Conservation (phyloP, 202 grass and related monocot genomes). For the Saccharum hybrid region DNA sequence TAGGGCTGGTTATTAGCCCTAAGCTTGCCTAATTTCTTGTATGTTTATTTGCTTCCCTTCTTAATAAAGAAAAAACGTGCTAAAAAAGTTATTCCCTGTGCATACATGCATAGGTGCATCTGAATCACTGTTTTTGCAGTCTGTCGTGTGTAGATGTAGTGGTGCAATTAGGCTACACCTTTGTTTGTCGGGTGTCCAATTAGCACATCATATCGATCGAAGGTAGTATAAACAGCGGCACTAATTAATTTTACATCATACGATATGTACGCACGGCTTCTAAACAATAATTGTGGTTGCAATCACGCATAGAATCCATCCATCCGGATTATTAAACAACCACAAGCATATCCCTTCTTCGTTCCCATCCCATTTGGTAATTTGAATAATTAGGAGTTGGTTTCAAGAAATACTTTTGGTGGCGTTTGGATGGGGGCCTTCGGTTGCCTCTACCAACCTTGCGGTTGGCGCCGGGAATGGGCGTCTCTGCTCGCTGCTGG, state of each 20-base stretch:
- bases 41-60: not conserved
- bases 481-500: not conserved
- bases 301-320: slow-evolving; percentile 32
- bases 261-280: not conserved
- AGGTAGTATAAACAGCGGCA: not conserved
- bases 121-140: not conserved
- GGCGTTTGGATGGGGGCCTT: slow-evolving; percentile 19
- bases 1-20: not conserved
- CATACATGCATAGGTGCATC: not conserved
- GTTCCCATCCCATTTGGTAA: slow-evolving; percentile 38
- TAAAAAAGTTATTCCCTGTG: not conserved
- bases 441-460: slow-evolving; percentile 63
- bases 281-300: not conserved
- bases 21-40: not conserved
- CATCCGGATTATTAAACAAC: not conserved
- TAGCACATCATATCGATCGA: not conserved
- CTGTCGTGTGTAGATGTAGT: not conserved
- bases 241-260: not conserved
- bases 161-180: not conserved
- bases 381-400: slow-evolving; percentile 62
- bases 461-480: slow-evolving; percentile 53
- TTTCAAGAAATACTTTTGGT: slow-evolving; percentile 59
- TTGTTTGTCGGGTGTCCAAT: not conserved
- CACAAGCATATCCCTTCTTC: not conserved
- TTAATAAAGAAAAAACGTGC: no score